Base-by-base conservation (phyloP, 345 rosid genomes). In the Heritiera fomes region DNA sequence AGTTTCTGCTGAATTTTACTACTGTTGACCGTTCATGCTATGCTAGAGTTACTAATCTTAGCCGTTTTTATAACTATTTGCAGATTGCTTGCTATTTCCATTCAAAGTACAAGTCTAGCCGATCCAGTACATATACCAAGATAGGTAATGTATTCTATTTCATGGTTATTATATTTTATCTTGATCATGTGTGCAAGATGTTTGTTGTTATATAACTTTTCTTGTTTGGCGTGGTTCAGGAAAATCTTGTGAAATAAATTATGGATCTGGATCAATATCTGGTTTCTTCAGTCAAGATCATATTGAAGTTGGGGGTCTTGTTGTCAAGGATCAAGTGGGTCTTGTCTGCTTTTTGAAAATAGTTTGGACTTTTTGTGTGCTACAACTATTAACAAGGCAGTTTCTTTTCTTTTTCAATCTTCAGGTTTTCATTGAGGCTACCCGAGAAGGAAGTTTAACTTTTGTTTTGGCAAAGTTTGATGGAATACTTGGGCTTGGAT, bases 401-500 rank as follows among this genome's bases (percentile, higher is more conserved):
- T 75, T 58, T 15, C 28, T 9, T 18, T 17, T 34, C 47, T 9
- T 66, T 68, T 34, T 8, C 41, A 23, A 23, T 45, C 38, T 69
- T 47, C 79, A 94, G 98, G 90, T 84, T 34, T 91, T 94, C 80
- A 85, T 91, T 1, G 98, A 94, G 86, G 91, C 94, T 8, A 94
- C 94, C 13, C 79, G 77, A 74, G 94, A 91, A 85, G 85, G 87
- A 67, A 87, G 94, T 82, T 85, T 90, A 53, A 47, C 84, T 20
- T 89, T 90, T 82, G 56, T 84, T 7, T 34, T 91, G 83, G 88
- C 91, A 4, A 92, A 88, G 85, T 94, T 90, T 49, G 98, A 92
- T 86, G 98, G 98, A 60, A 84, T 94, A 34, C 77, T 94, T 3
- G 98, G 98, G 17, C 93, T 94, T 46, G 98, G 98, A 3, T 94